Evolutionary conservation across 2,329 filamentous ascomycete species (phyloP).

Genomic region (Intubia oerlemansii): DNA sequence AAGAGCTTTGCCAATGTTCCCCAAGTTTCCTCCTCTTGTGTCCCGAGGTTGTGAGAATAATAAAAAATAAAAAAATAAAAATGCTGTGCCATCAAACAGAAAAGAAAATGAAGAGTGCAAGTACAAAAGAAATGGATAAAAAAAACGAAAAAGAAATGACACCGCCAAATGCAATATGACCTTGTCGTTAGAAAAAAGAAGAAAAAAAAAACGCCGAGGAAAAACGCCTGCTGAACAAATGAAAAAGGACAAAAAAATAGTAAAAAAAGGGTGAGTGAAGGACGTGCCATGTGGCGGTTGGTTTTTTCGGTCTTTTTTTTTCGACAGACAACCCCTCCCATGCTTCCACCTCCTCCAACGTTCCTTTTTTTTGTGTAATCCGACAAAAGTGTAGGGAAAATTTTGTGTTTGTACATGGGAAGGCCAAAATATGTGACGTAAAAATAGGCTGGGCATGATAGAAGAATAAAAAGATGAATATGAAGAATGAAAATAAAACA

Average conservation of each 20-base stretch:
- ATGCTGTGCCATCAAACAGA: conserved; percentile 1
- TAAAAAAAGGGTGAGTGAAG: no score
- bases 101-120: conserved; percentile 1
- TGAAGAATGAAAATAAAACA: conserved; percentile 1
- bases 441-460: no score
- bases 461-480: background rate
- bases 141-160: background rate
- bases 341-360: no score
- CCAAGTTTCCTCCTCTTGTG: background rate
- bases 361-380: conserved; percentile 11
- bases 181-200: conserved; percentile 6
- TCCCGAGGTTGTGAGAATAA: conserved; percentile 5
- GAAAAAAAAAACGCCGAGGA: conserved; percentile 8
- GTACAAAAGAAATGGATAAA: background rate
- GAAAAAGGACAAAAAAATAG: no score
- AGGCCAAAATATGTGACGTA: background rate
- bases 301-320: conserved; percentile 8
- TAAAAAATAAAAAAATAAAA: conserved; percentile 8
- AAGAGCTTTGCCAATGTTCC: conserved; percentile 3
- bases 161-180: background rate
- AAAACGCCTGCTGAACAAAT: no score
- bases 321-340: conserved; percentile 3
- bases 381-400: conserved; percentile 6
- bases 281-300: conserved; percentile 6
- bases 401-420: conserved; percentile 5